Conservation (phyloP, 768 basidiomycete species). For the Tylopilus subfusipes region DNA sequence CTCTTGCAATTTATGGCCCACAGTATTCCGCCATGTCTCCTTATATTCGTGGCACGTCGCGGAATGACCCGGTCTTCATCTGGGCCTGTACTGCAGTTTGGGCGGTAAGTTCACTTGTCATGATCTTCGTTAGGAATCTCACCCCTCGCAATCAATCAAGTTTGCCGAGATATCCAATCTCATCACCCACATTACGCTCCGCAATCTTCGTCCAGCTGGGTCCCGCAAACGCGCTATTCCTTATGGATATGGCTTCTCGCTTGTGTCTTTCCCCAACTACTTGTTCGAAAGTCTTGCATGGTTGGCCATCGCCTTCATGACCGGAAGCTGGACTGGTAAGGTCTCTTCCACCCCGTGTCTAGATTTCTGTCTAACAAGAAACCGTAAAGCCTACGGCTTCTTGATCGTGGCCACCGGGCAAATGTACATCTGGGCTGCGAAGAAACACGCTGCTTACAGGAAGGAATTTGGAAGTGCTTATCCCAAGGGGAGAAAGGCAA, state of each 20-base stretch:
- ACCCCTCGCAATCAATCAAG: conserved; percentile 45
- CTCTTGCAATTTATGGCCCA: conserved; percentile 78
- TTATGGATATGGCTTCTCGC: conserved; percentile 84
- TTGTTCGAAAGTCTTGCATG: conserved; percentile 85
- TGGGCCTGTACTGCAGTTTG: conserved; percentile 63
- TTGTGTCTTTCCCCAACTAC: conserved; percentile 92
- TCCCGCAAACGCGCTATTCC: conserved; percentile 82
- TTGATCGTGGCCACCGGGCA: conserved; percentile 53
- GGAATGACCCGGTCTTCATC: conserved; percentile 66
- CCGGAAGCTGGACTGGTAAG: conserved; percentile 71
- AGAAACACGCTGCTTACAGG: conserved; percentile 88
- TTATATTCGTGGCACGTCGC: conserved; percentile 56
- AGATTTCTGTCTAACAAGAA: background rate
- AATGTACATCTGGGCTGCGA: conserved; percentile 85
- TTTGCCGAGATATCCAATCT: conserved; percentile 85
- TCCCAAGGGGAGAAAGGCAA: conserved; percentile 67
- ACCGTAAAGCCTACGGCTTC: conserved; percentile 59
- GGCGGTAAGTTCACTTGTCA: conserved; percentile 52
- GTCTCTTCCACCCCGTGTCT: conserved; percentile 7
- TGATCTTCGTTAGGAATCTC: background rate
- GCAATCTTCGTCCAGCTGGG: conserved; percentile 78
- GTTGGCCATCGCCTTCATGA: conserved; percentile 69
- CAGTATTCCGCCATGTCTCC: conserved; percentile 66
- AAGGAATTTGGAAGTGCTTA: conserved; percentile 92
- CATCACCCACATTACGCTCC: conserved; percentile 75